Evolutionary conservation across 768 basidiomycete genomes (phyloP).

Genomic region (Leucocoprinus leucothites): DNA sequence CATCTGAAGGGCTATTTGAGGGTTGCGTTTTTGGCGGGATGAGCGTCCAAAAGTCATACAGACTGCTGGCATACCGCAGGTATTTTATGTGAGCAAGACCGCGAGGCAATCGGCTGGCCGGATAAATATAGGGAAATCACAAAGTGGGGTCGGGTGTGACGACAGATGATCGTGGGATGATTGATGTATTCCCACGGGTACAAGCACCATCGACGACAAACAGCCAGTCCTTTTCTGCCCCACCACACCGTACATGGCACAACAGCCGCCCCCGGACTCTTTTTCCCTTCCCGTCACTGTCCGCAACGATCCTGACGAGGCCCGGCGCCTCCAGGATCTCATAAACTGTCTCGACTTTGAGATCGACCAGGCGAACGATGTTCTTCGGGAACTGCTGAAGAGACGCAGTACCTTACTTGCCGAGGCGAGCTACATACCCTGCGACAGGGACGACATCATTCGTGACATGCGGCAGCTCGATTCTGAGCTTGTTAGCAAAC

Average conservation of each 20-base stretch:
- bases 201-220: slow-evolving; percentile 6
- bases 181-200: slow-evolving; percentile 6
- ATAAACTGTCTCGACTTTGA: slow-evolving; percentile 13
- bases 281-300: not conserved
- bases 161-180: slow-evolving; percentile 10
- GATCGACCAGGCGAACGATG: slow-evolving; percentile 12
- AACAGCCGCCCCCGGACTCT: slow-evolving; percentile 5
- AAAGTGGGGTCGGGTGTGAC: slow-evolving; percentile 11
- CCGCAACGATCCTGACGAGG: slow-evolving; percentile 8
- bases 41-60: not conserved
- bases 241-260: slow-evolving; percentile 10
- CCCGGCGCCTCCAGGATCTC: slow-evolving; percentile 9
- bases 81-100: not conserved
- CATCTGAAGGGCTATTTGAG: not conserved
- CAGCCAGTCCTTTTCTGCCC: not conserved
- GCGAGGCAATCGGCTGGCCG: not conserved
- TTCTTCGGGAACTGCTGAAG: slow-evolving; percentile 12
- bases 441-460: slow-evolving; percentile 8
- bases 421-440: slow-evolving; percentile 9
- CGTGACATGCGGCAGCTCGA: slow-evolving; percentile 5
- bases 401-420: slow-evolving; percentile 11
- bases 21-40: not conserved
- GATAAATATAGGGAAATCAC: slow-evolving; percentile 1
- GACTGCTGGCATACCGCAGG: not conserved
- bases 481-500: slow-evolving; percentile 3